Conservation (phyloP, 129 eudicot genomes). For the Pulicaria dysenterica region DNA sequence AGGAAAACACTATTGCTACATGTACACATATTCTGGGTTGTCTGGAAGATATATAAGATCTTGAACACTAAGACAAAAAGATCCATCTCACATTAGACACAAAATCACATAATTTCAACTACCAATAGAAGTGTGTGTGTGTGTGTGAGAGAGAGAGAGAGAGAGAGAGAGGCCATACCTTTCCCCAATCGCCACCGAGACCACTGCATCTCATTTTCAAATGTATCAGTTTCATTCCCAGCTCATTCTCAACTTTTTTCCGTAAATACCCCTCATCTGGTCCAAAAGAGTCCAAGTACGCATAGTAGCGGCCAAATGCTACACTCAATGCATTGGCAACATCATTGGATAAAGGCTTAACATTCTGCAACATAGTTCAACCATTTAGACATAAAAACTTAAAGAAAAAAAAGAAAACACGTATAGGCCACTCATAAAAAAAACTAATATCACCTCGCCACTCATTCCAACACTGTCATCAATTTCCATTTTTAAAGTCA, state of each 20-base stretch:
- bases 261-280: constrained; percentile 74
- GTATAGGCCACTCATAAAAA: background rate
- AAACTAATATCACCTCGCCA: constrained; percentile 68
- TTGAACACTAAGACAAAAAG: constrained; percentile 16
- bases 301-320: constrained; percentile 64
- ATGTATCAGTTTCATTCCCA: constrained; percentile 81
- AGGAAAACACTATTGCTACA: background rate
- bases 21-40: constrained; percentile 1
- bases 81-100: constrained; percentile 6
- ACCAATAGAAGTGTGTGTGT: background rate
- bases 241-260: constrained; percentile 89
- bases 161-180: constrained; percentile 50
- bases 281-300: constrained; percentile 85
- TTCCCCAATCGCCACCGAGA: constrained; percentile 90
- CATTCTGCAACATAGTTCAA: constrained; percentile 57
- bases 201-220: constrained; percentile 93
- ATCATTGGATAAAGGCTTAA: constrained; percentile 63
- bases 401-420: background rate
- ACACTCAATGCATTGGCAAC: constrained; percentile 56
- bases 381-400: constrained; percentile 4
- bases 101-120: constrained; percentile 1
- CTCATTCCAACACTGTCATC: constrained; percentile 82
- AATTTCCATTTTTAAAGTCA: constrained; percentile 75
- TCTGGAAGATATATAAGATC: constrained; percentile 17
- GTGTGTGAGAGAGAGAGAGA: constrained; percentile 5